Base-by-base conservation (phyloP, 768 basidiomycete species). In the Termitomyces sp. region DNA sequence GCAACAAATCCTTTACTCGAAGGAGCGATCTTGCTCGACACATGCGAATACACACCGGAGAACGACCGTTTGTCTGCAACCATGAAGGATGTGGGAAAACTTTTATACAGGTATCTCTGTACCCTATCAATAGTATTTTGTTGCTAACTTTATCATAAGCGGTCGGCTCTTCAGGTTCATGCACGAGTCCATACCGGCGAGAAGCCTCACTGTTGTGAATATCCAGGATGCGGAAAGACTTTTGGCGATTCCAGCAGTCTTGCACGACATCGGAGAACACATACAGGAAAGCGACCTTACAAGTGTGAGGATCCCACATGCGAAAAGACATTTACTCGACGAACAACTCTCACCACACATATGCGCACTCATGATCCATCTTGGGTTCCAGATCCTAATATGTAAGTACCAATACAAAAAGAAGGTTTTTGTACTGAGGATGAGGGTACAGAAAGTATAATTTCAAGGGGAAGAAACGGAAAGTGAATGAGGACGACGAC, bases 161-260 rank as follows among this genome's bases (percentile, higher is more conserved):
- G 91, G 53, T 95, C 92, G 19, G 93, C 93, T 27, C 76, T 96
- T 56, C 90, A 91, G 59, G 93, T 96, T 2, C 94, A 96, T 69
- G 77, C 81, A 50, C 86, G 94, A 19, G 91, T 93, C 3, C 94
- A 96, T 68, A 95, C 94, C 5, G 94, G 94, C 38, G 94, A 96
- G 74, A 91, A 92, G 65, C 94, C 94, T 10, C 94, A 96, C 69
- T 82, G 79, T 48, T 96, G 94, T 74, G 90, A 92, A 75, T 92
- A 93, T 69, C 89, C 89, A 3, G 89, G 84, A 8, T 96, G 93
- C 70, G 82, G 81, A 48, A 92, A 90, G 75, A 90, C 89, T 0
- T 96, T 95, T 73, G 86, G 90, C 46, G 93, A 96, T 68, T 95
- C 93, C 4, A 93, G 92, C 65, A 91, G 89, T 73, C 81, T 96